Evolutionary conservation across 1,284 basidiomycete genomes (phyloP).

Genomic region (Inonotus hispidus): DNA sequence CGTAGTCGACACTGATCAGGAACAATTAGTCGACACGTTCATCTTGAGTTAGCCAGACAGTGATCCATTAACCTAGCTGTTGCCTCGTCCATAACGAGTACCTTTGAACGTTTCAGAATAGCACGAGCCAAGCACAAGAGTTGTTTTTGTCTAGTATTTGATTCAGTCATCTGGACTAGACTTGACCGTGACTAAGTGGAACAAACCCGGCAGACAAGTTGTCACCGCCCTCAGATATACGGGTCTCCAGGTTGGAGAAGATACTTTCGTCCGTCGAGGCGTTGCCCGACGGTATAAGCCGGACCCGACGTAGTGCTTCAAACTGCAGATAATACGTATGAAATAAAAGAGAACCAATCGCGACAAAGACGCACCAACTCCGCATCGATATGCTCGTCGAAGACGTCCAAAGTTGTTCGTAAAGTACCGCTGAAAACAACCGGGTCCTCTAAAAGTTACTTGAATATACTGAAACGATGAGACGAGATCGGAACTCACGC

Average conservation of each 20-base stretch:
- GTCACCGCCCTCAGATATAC: conserved; percentile 86
- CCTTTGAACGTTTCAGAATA: conserved; percentile 49
- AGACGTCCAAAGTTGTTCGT: conserved; percentile 87
- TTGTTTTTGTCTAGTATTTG: conserved; percentile 45
- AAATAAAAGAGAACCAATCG: neutral
- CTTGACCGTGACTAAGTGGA: neutral
- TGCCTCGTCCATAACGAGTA: conserved; percentile 67
- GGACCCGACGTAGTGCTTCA: conserved; percentile 83
- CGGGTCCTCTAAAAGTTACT: conserved; percentile 65
- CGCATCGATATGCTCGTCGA: conserved; percentile 81
- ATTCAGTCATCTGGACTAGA: neutral
- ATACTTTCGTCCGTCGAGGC: conserved; percentile 72
- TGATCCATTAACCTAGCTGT: conserved; percentile 28
- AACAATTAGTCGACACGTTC: neutral
- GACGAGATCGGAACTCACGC: conserved; percentile 38
- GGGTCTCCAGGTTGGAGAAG: conserved; percentile 81
- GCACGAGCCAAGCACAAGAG: conserved; percentile 63
- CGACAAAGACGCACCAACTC: conserved; percentile 61
- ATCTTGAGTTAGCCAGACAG: neutral
- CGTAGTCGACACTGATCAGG: conserved; percentile 62
- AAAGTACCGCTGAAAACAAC: conserved; percentile 84
- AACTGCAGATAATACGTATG: conserved; percentile 57
- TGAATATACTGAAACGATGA: neutral
- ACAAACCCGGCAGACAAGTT: conserved; percentile 86
- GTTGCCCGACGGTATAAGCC: conserved; percentile 68